These are phyloP conservation scores for Phytopythium mirpurense DNA, from an alignment of 352 stramenopile genomes.

Conservation along the genomic window DNA sequence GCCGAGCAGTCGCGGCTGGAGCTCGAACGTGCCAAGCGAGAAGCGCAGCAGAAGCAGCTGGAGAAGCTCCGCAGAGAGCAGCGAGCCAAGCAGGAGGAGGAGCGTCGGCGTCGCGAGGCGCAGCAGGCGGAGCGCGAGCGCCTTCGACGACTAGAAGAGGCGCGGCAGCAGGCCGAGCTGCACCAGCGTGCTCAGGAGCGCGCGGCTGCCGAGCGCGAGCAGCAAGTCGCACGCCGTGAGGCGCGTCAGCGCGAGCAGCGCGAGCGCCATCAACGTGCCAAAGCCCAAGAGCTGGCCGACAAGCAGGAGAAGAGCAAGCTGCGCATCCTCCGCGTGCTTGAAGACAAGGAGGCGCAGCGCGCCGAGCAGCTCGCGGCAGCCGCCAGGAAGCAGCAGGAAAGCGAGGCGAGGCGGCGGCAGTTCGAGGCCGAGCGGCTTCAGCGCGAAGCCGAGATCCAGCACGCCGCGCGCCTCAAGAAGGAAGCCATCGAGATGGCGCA, in stretches of 20 bases:
- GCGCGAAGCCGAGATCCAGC: slow-evolving; percentile 44
- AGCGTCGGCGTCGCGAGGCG: slow-evolving; percentile 33
- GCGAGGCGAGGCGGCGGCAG: slow-evolving; percentile 40
- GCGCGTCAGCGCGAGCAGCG: slow-evolving; percentile 35
- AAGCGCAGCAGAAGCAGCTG: slow-evolving; percentile 36
- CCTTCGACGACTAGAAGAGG: slow-evolving; percentile 47
- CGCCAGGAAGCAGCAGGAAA: slow-evolving; percentile 56
- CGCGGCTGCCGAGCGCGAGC: slow-evolving; percentile 31
- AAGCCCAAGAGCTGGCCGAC: slow-evolving; percentile 34
- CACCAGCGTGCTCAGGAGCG: slow-evolving; percentile 37
- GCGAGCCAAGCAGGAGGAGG: slow-evolving; percentile 43
- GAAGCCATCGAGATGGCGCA: slow-evolving; percentile 60
- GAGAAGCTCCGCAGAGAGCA: slow-evolving; percentile 43
- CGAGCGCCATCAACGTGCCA: slow-evolving; percentile 35
- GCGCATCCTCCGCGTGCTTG: slow-evolving; percentile 50
- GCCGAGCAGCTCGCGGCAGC: slow-evolving; percentile 41
- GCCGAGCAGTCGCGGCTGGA: slow-evolving; percentile 43
- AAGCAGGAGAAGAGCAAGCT: slow-evolving; percentile 70
- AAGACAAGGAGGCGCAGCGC: slow-evolving; percentile 51
- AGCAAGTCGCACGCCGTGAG: slow-evolving; percentile 48
- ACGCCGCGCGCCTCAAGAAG: slow-evolving; percentile 46
- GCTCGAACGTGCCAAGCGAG: slow-evolving; percentile 29
- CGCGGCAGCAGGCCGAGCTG: slow-evolving; percentile 40
- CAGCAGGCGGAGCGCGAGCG: slow-evolving; percentile 53
- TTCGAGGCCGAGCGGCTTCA: slow-evolving; percentile 39